Base-by-base conservation (phyloP, 495 filamentous ascomycete species). In the Xylaria bambusicola region DNA sequence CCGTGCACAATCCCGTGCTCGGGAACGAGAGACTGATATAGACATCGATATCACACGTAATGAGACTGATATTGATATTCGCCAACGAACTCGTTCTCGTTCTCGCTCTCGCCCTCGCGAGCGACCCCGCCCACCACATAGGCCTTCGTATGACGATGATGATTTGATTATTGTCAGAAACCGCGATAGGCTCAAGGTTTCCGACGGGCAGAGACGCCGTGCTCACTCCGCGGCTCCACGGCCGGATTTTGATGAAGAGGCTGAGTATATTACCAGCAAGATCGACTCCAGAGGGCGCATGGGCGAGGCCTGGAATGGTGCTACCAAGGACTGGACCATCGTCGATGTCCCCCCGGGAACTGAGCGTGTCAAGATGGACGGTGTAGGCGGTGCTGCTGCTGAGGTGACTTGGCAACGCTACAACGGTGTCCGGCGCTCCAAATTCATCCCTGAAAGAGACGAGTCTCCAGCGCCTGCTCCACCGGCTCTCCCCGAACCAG, bases 311-410 rank as follows among this genome's bases (percentile, higher is more conserved):
- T 81, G 74, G 60, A 79, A 86, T 65, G 88, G 88, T 55, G 82
- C 80, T 24, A 91, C 87, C 38, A 83, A 77, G 62, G 85, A 89
- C 66, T 92, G 89, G 84, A 77, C 81, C 51, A 89, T 92, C 55
- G 83, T 92, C 20, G 89, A 93, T 70, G 87, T 93, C 27, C 89
- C 89, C 5, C 88, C 88, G 13, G 89, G 89, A 52, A 93, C 88
- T 0, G 83, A 87, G 69, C 78, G 88, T 38, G 88, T 93, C 42
- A 77, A 78, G 38, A 86, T 93, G 82, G 88, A 93, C 65, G 88
- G 88, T 58, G 79, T 81, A 18, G 88, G 88, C 26, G 87, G 87
- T 46, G 88, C 73, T 42, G 70, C 70, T 18, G 81, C 87, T 63
- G 88, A 90, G 62, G 81, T 90, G 33, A 88, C 84, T 35, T 92